Percentiles rank a stretch among this genome's conserved stretches.
Evolutionary conservation across 257 asterid genomes (phyloP).

Genomic region (Solanum chaucha): DNA sequence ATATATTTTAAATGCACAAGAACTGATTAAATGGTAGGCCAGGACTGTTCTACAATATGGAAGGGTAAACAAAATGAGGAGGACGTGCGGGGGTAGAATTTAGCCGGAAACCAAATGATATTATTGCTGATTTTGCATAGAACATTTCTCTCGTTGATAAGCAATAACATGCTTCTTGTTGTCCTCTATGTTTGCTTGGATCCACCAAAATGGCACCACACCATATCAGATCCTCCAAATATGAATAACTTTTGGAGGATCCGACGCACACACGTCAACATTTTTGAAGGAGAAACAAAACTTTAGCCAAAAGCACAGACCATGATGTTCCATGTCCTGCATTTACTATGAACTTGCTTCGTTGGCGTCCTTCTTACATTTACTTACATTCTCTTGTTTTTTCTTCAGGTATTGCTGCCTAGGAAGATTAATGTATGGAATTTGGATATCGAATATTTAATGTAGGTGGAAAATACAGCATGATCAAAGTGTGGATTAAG

Average conservation of each 20-base stretch:
- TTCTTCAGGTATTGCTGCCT: slow-evolving; percentile 59
- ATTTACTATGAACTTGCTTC: background rate
- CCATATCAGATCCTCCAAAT: background rate
- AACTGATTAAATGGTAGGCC: background rate
- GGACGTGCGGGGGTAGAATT: background rate
- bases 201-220: background rate
- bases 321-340: background rate
- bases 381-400: background rate
- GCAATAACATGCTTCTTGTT: background rate
- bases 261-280: background rate
- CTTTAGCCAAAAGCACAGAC: background rate
- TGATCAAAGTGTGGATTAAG: slow-evolving; percentile 19
- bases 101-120: background rate
- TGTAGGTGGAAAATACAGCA: slow-evolving; percentile 29
- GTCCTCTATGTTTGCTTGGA: background rate
- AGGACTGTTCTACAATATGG: background rate
- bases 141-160: background rate
- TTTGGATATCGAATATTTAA: slow-evolving; percentile 1
- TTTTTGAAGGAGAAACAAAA: background rate
- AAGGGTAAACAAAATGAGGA: background rate
- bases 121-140: background rate
- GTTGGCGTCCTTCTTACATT: background rate
- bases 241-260: background rate
- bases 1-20: background rate
- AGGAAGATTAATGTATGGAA: slow-evolving; percentile 29